Base-by-base conservation (phyloP, 192 early-diverging fungal genomes). In the Helicostylum pulchrum region DNA sequence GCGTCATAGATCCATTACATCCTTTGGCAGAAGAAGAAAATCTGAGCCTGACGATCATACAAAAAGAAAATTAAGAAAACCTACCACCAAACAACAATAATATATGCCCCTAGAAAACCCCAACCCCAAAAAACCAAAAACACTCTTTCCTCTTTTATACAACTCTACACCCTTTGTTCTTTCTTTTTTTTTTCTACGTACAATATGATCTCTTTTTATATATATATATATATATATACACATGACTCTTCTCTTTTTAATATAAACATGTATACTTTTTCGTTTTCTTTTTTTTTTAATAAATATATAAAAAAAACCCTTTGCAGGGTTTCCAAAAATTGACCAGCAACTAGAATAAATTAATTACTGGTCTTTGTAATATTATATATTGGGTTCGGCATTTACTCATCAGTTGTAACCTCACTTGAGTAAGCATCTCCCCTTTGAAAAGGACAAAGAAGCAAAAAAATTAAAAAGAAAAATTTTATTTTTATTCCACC, bases 321-420 rank as follows among this genome's bases (percentile, higher is more conserved):
- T 45, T 43, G 42, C 36, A 21, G 43, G 42, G 57, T 20, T 59
- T 59, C 57, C 43, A 59, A 59, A 59, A 59, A 59, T 59, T 59
- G 57, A 59, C 39, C 57, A 43, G 43, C 21, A 43, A 17, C 43
- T 59, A 48, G 12, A 45, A 45, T 23, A 59, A 59, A 42, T 44
- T 39, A 39, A 39, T 39, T 4, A 39, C 36, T 39, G 36, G 36
- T 39, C 36, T 39, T 39, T 39, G 1, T 39, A 39, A 39, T 5
- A 26, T 59, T 21, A 20, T 44, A 19, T 42, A 39, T 4, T 59
- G 57, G 57, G 57, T 59, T 59, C 57, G 57, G 57, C 57, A 59
- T 59, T 59, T 42, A 59, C 57, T 59, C 57, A 59, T 59, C 57
- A 43, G 57, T 59, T 23, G 57, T 59, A 19, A 39, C 57, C 57